Evolutionary conservation across 2,329 filamentous ascomycete genomes (phyloP).

Genomic region (Xylaria sp.): DNA sequence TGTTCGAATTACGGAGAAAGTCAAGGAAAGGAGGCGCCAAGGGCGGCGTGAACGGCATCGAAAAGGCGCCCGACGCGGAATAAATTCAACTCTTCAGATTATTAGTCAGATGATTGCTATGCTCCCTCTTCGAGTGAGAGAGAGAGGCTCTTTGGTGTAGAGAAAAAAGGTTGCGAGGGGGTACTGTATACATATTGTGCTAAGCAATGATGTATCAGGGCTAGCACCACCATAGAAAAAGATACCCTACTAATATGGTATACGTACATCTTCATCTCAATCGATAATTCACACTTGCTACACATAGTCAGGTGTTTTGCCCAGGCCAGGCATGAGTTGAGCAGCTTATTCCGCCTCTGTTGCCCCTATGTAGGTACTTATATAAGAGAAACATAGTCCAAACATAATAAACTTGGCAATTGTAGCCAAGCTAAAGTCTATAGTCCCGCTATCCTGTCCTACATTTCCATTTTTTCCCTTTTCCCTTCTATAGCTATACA

Average conservation of each 20-base stretch:
- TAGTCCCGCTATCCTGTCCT: not conserved
- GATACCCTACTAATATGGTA: slow-evolving; percentile 19
- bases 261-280: not conserved
- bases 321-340: not conserved
- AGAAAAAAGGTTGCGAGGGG: not conserved
- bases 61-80: not conserved
- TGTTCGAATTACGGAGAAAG: slow-evolving; percentile 75
- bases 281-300: too few species aligned
- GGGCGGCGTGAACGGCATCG: slow-evolving; percentile 11
- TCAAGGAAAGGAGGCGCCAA: slow-evolving; percentile 12
- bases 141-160: not conserved
- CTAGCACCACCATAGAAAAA: slow-evolving; percentile 6
- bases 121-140: not conserved
- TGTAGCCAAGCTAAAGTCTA: not conserved
- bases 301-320: not conserved
- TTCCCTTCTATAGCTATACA: not conserved
- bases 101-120: not conserved
- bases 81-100: not conserved
- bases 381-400: not conserved
- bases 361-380: not conserved
- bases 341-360: not conserved
- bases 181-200: slow-evolving; percentile 21
- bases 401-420: not conserved
- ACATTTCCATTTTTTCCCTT: not conserved
- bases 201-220: not conserved